Evolutionary conservation across 306 rosid genomes (phyloP), one percentile per base, ranked within the genome.

Genomic region (Cucurbita moschata): DNA sequence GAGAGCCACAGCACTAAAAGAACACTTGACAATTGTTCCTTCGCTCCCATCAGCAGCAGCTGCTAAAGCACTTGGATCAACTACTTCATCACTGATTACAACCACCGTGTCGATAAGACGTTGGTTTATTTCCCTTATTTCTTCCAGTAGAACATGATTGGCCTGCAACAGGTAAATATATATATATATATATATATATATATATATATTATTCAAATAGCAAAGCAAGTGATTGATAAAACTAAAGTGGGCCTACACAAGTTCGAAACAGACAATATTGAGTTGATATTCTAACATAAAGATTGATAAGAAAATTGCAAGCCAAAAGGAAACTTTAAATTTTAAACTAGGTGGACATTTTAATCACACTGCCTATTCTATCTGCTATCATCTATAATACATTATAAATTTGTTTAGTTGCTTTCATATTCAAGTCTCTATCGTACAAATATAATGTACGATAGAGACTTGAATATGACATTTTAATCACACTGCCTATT

Each of bases 11-110:
- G 97, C 92, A 84, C 58, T 85, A 81, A 81, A 90, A 81, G 95
- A 90, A 80, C 96, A 94, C 81, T 87, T 94, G 77, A 94, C 95
- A 73, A 94, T 40, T 13, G 89, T 89, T 72, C 98, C 98, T 72
- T 90, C 92, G 38, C 87, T 83, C 39, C 87, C 87, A 74, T 86
- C 92, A 68, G 84, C 79, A 63, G 90, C 82, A 70, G 81, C 87
- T 15, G 88, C 92, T 6, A 85, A 87, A 12, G 84, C 86, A 63
- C 87, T 83, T 74, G 88, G 85, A 86, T 87, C 96, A 72, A 82
- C 89, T 55, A 86, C 90, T 82, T 88, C 96, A 47, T 87, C 81
- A 72, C 90, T 89, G 44, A 89, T 82, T 59, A 84, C 91, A 21
- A 94, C 95, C 47, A 89, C 88, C 3, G 96, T 89, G 86, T 94